Conservation (phyloP, 2,329 filamentous ascomycete species). For the Rhynchosporium graminicola region DNA sequence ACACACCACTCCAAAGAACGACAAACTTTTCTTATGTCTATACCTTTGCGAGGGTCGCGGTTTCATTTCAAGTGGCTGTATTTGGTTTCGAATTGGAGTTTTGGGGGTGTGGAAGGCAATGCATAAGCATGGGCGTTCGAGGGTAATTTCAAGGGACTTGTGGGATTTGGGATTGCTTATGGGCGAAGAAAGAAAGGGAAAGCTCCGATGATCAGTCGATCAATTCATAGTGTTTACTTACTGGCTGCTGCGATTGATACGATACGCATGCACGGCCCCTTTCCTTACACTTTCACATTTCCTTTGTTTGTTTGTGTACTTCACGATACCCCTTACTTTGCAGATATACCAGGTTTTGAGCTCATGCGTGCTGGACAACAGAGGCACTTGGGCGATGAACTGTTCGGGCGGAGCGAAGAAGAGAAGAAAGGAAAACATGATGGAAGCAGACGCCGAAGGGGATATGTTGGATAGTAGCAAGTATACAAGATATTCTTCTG, state of each 20-base stretch:
- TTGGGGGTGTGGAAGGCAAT: not conserved
- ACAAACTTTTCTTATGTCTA: conserved; percentile 26
- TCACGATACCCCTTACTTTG: conserved; percentile 19
- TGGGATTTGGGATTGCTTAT: not conserved
- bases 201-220: not conserved
- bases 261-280: not conserved
- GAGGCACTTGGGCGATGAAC: not conserved
- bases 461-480: conserved; percentile 4
- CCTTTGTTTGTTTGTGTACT: conserved; percentile 11
- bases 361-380: not conserved
- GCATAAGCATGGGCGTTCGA: conserved; percentile 5
- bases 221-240: conserved; percentile 7
- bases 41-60: conserved; percentile 3
- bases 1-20: conserved; percentile 33
- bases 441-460: not conserved
- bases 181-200: not conserved
- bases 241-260: not conserved
- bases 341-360: conserved; percentile 2
- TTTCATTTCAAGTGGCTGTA: not conserved
- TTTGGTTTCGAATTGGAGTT: conserved; percentile 3
- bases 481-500: not conserved
- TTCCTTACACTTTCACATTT: conserved; percentile 2
- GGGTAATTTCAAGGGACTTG: not conserved
- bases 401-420: not conserved
- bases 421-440: not conserved